These are phyloP conservation scores for Alternaria sp. DNA, from an alignment of 2,329 filamentous ascomycete genomes.

Conservation along the genomic window DNA sequence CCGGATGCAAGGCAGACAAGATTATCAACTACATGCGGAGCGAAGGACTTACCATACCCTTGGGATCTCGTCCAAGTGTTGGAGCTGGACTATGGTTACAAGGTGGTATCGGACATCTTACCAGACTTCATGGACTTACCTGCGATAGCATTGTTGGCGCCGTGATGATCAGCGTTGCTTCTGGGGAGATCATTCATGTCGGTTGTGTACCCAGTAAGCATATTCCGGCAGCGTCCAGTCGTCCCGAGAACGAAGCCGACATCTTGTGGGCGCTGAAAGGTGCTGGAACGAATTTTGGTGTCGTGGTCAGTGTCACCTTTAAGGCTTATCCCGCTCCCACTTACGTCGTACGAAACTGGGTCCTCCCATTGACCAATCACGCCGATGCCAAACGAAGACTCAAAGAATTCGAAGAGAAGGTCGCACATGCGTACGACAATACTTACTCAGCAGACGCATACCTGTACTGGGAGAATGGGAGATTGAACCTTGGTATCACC, in stretches of 20 bases:
- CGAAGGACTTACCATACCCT: slow-evolving; percentile 63
- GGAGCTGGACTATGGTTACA: slow-evolving; percentile 71
- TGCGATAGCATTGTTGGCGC: slow-evolving; percentile 69
- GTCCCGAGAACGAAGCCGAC: slow-evolving; percentile 59
- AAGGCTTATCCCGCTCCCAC: slow-evolving; percentile 55
- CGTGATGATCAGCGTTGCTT: slow-evolving; percentile 62
- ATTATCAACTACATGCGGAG: slow-evolving; percentile 60
- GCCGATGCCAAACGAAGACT: slow-evolving; percentile 51
- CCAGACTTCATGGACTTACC: slow-evolving; percentile 63
- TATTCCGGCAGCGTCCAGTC: slow-evolving; percentile 52
- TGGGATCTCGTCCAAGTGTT: slow-evolving; percentile 69
- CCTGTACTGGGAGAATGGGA: slow-evolving; percentile 59
- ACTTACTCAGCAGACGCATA: slow-evolving; percentile 64
- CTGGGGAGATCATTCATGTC: slow-evolving; percentile 59
- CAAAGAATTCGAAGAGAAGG: slow-evolving; percentile 49
- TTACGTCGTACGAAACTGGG: slow-evolving; percentile 47
- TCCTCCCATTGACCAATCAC: slow-evolving; percentile 34
- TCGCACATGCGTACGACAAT: slow-evolving; percentile 53
- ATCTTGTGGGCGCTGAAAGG: slow-evolving; percentile 67
- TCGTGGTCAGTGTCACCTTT: slow-evolving; percentile 64
- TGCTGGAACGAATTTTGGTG: slow-evolving; percentile 67
- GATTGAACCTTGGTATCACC: slow-evolving; percentile 63
- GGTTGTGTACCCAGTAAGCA: slow-evolving; percentile 61
- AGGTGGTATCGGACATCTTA: slow-evolving; percentile 70
- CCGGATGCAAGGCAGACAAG: slow-evolving; percentile 66